Conservation (phyloP, 495 filamentous ascomycete species). For the Xylaria scruposa region DNA sequence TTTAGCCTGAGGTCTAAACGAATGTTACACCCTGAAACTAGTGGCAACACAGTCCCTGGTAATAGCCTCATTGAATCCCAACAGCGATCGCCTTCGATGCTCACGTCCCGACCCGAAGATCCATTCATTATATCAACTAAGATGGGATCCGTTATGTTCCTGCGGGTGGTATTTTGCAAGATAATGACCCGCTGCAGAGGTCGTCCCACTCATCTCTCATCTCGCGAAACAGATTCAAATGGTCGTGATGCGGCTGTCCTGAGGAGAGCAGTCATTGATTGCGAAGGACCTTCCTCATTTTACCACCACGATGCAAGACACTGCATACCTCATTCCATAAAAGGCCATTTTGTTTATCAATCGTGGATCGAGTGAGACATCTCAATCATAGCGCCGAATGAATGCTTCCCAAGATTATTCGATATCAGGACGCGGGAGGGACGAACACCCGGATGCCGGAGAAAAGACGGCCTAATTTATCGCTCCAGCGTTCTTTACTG, state of each 20-base stretch:
- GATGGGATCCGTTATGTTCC: constrained; percentile 5
- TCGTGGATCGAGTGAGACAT: constrained; percentile 8
- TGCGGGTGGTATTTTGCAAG: constrained; percentile 14
- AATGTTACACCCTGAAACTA: constrained; percentile 29
- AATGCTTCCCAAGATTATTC: not conserved
- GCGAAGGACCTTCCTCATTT: constrained; percentile 20
- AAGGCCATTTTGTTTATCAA: not conserved
- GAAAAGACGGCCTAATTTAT: not conserved
- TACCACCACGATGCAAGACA: constrained; percentile 18
- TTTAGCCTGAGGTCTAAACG: constrained; percentile 31
- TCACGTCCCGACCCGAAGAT: constrained; percentile 10
- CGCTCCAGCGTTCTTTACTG: not conserved
- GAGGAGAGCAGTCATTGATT: not conserved
- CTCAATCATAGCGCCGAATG: constrained; percentile 3
- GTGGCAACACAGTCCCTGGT: constrained; percentile 22
- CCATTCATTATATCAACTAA: constrained; percentile 17
- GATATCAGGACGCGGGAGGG: constrained; percentile 2
- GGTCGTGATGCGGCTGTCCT: not conserved
- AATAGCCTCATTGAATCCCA: constrained; percentile 14
- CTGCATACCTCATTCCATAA: constrained; percentile 9
- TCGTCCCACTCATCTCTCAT: constrained; percentile 16
- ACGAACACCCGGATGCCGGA: not conserved
- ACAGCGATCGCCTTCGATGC: constrained; percentile 5
- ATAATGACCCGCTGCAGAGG: constrained; percentile 15
- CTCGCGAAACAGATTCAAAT: constrained; percentile 2